Conservation (phyloP, 441 rosid species). For the Corymbia calophylla region DNA sequence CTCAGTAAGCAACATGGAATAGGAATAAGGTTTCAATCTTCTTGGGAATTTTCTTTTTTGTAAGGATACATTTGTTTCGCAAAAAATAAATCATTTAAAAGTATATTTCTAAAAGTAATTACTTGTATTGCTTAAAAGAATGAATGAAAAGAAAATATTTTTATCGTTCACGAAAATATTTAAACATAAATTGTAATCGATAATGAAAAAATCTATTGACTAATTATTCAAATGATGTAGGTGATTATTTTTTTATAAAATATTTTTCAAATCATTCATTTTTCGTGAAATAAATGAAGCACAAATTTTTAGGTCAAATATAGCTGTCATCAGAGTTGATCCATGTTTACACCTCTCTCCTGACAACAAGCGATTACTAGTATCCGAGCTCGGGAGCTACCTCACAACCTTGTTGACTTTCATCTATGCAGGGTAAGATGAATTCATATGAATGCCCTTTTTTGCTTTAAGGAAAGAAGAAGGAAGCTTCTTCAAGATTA, state of each 20-base stretch:
- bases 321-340: not conserved
- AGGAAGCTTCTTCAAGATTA: not conserved
- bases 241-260: too few relatives aligned
- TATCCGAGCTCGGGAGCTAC: not conserved
- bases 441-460: not conserved
- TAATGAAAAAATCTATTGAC: too few relatives aligned
- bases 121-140: too few relatives aligned
- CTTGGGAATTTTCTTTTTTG: not conserved
- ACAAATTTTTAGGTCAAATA: too few relatives aligned
- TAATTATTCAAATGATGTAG: too few relatives aligned
- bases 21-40: not conserved
- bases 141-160: too few relatives aligned
- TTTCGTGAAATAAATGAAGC: accelerated
- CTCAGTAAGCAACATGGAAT: not conserved
- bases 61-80: not conserved
- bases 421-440: accelerated
- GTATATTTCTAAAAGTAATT: not conserved
- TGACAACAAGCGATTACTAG: not conserved
- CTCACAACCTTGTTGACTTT: not conserved
- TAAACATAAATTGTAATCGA: too few relatives aligned
- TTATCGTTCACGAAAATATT: too few relatives aligned
- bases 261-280: too few relatives aligned
- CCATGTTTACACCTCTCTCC: not conserved
- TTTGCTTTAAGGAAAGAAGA: not conserved
- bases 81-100: too few relatives aligned